These are phyloP conservation scores for Mycena sp. DNA, from an alignment of 1,284 basidiomycete genomes.

Conservation along the genomic window DNA sequence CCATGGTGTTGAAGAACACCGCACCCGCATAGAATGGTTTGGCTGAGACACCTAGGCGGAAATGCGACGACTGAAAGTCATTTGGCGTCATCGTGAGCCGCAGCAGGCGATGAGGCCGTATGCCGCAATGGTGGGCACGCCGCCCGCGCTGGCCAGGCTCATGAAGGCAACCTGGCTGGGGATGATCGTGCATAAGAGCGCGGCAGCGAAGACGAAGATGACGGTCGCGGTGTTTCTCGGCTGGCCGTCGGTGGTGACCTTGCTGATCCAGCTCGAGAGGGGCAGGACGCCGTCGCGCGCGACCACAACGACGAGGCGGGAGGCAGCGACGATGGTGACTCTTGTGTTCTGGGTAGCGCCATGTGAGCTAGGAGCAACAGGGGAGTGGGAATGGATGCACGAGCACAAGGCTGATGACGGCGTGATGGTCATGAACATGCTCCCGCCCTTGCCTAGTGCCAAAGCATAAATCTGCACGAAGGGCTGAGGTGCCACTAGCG, in stretches of 20 bases:
- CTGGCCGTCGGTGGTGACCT: conserved; percentile 74
- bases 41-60: conserved; percentile 54
- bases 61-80: conserved; percentile 24
- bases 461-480: conserved; percentile 87
- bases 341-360: conserved; percentile 74
- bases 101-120: conserved; percentile 33
- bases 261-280: conserved; percentile 80
- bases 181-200: conserved; percentile 82
- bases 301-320: conserved; percentile 86
- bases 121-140: conserved; percentile 71
- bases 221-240: conserved; percentile 85
- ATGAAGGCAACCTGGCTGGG: conserved; percentile 90
- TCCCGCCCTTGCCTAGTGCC: conserved; percentile 79
- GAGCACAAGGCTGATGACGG: conserved; percentile 80
- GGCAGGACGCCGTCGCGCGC: conserved; percentile 90
- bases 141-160: conserved; percentile 84
- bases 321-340: conserved; percentile 84
- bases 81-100: conserved; percentile 23
- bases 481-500: conserved; percentile 83
- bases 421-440: conserved; percentile 85
- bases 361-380: not conserved
- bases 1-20: conserved; percentile 73
- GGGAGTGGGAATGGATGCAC: conserved; percentile 51
- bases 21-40: conserved; percentile 76
- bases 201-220: conserved; percentile 79